Conservation (phyloP, 257 asterid genomes). For the Plantago major region DNA sequence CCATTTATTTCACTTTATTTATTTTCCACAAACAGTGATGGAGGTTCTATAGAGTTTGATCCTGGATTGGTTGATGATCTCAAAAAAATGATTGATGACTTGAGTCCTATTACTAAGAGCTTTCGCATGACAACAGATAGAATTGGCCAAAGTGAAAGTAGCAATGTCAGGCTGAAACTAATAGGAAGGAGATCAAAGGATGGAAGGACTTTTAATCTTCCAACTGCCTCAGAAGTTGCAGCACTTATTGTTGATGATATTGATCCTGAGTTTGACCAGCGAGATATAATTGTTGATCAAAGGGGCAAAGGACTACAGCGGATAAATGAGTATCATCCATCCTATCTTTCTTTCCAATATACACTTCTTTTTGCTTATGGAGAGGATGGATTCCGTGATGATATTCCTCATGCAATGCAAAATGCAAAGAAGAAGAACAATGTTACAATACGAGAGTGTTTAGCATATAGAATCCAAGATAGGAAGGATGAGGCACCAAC, state of each 20-base stretch:
- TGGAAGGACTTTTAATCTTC: neutral
- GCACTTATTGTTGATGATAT: neutral
- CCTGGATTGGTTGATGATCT: neutral
- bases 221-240: neutral
- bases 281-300: neutral
- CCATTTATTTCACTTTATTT: no score
- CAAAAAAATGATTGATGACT: no score
- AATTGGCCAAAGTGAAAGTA: neutral
- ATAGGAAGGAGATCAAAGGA: neutral
- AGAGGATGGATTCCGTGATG: no score
- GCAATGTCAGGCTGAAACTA: neutral
- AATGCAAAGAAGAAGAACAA: neutral
- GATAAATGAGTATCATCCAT: neutral
- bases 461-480: neutral
- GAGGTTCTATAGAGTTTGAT: neutral
- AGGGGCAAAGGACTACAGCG: neutral
- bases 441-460: neutral
- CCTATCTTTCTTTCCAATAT: no score
- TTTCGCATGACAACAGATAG: neutral
- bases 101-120: neutral
- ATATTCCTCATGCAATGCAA: no score
- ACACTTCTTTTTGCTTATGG: no score
- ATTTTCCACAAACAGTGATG: no score
- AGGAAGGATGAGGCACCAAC: neutral
- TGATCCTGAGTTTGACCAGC: neutral